phyloP scores from a whole-genome alignment of 1,284 basidiomycete species.

The Golubevia sp. region DNA sequence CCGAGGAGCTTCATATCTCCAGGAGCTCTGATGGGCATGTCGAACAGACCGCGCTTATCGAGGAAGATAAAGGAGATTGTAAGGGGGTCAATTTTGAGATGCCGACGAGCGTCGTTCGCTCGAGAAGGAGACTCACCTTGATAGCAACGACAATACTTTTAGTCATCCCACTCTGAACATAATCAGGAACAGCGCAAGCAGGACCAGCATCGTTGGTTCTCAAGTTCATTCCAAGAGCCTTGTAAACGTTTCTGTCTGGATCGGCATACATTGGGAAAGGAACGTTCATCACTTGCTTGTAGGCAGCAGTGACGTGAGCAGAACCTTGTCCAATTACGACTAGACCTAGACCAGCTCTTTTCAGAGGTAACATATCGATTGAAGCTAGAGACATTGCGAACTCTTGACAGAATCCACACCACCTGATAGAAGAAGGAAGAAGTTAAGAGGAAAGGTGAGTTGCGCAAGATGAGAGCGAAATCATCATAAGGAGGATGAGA shows the following conservation, averaged over 20 bases:
- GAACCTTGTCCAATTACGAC: constrained; percentile 46
- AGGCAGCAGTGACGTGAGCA: constrained; percentile 43
- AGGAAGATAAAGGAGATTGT: not conserved
- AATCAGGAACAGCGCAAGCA: constrained; percentile 45
- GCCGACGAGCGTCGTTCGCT: too few relatives aligned
- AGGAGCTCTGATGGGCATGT: constrained; percentile 46
- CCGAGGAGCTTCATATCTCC: constrained; percentile 53
- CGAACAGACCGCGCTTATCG: constrained; percentile 36
- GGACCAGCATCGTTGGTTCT: constrained; percentile 52
- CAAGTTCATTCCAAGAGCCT: constrained; percentile 45
- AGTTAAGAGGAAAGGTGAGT: too few relatives aligned
- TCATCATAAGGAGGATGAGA: too few relatives aligned
- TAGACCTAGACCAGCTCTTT: constrained; percentile 36
- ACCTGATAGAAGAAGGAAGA: too few relatives aligned
- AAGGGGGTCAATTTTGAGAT: too few relatives aligned
- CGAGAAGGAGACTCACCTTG: constrained; percentile 21
- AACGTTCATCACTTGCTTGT: constrained; percentile 48
- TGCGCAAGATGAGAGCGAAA: too few relatives aligned
- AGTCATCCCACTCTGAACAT: constrained; percentile 36
- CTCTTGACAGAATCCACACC: constrained; percentile 54
- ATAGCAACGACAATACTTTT: constrained; percentile 45
- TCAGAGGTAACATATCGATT: constrained; percentile 42
- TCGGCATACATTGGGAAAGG: constrained; percentile 47
- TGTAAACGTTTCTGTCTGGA: constrained; percentile 41
- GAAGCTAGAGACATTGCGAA: constrained; percentile 42